Conservation (phyloP, 2,329 filamentous ascomycete species). For the Fonsecaea pedrosoi region DNA sequence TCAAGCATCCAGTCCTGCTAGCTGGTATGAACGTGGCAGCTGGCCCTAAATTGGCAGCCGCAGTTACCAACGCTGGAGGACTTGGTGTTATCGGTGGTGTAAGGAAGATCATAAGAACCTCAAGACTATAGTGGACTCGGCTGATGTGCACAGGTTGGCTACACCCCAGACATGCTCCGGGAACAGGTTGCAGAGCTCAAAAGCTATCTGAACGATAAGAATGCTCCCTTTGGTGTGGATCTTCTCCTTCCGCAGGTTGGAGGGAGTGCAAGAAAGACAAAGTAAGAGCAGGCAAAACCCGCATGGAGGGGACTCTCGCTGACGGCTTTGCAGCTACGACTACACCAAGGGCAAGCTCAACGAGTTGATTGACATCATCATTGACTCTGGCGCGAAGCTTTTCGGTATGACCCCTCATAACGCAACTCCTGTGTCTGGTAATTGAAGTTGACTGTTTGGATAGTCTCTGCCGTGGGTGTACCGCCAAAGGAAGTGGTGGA, state of each 20-base stretch:
- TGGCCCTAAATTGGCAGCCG: slow-evolving; percentile 92
- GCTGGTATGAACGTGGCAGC: slow-evolving; percentile 99
- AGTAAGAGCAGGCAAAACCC: slow-evolving; percentile 60
- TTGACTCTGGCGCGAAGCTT: slow-evolving; percentile 86
- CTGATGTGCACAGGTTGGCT: slow-evolving; percentile 57
- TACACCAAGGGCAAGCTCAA: slow-evolving; percentile 99
- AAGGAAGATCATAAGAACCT: slow-evolving; percentile 46
- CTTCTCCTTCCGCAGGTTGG: slow-evolving; percentile 93
- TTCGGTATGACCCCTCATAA: slow-evolving; percentile 59
- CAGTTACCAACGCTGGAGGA: slow-evolving; percentile 95
- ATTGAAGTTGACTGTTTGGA: slow-evolving; percentile 7
- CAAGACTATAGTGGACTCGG: slow-evolving; percentile 2
- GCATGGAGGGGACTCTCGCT: slow-evolving; percentile 5
- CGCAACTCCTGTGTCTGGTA: background rate
- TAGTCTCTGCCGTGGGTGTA: slow-evolving; percentile 90
- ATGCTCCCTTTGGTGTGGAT: slow-evolving; percentile 93
- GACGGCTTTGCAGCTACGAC: slow-evolving; percentile 75
- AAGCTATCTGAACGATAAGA: slow-evolving; percentile 84
- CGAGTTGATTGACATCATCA: slow-evolving; percentile 88
- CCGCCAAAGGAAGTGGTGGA: slow-evolving; percentile 89
- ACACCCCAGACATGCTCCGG: slow-evolving; percentile 95
- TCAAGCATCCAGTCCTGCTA: slow-evolving; percentile 94
- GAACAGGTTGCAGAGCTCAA: slow-evolving; percentile 97
- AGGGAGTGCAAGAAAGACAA: slow-evolving; percentile 92
- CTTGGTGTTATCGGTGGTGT: slow-evolving; percentile 93